Base-by-base conservation (phyloP, 192 early-diverging fungal genomes). In the Obelidium mucronatum region DNA sequence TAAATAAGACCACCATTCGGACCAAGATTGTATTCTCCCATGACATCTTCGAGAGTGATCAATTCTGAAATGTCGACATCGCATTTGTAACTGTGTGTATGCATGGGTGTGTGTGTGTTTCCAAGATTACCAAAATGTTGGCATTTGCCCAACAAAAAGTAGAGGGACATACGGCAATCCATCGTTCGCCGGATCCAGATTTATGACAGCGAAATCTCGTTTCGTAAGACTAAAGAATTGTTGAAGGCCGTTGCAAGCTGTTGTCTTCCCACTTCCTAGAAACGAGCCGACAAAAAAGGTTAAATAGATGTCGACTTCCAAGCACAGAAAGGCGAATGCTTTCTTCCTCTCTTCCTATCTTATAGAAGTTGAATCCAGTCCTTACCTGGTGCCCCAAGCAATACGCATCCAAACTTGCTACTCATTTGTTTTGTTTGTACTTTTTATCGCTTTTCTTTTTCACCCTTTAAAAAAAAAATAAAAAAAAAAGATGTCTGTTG, bases 161-260 rank as follows among this genome's bases (percentile, higher is more conserved):
- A 22, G 22, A 40, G 24, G 11, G 22, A 70, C 79, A 36, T 67
- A 87, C 76, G 87, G 89, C 26, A 87, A 37, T 3, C 60, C 76
- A n/a, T 90, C 89, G 66, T 90, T 90, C 6, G 89, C 89, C 11
- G 89, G 89, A 67, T 90, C 89, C 52, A 90, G 78, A 53, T 90
- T 90, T 3, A 90, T 82, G 40, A 90, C 81, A 15, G 80, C 80
- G 33, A 58, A 28, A 1, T 33, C 78, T 79, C 88, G 39, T 24
- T 86, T 77, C 15, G 82, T 84, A 1, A 71, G 68, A 19, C 40
- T 30, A 58, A 81, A 85, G 60, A 86, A 84, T 70, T 90, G 87
- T 5, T 76, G 65, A 69, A 90, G 69, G 34, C 83, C 85, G 56
- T 85, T 59, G 77, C 84, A 86, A 61, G 83, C 89, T 4, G 87